Conservation (phyloP, 331 rosid species). For the Telfairia occidentalis region DNA sequence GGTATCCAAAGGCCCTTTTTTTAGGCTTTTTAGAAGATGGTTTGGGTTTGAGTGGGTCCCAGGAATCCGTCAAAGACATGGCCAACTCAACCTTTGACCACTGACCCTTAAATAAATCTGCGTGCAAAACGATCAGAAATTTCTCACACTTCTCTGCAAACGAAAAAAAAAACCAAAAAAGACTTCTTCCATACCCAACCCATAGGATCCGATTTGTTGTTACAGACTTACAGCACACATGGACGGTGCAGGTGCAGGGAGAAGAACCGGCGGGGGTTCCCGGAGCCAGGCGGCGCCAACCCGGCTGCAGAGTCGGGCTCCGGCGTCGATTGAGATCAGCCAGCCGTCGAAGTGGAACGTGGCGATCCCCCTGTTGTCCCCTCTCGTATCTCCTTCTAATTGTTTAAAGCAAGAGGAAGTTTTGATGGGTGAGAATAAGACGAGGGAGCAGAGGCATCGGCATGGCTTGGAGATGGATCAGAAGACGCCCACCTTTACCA, state of each 20-base stretch:
- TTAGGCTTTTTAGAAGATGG: neutral
- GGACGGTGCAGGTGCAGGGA: constrained; percentile 42
- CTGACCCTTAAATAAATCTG: constrained; percentile 2
- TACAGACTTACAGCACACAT: too few species aligned
- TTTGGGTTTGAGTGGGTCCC: neutral
- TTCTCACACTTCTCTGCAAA: too few species aligned
- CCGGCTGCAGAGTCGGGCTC: constrained; percentile 74
- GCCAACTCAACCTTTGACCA: neutral
- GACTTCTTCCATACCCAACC: too few species aligned
- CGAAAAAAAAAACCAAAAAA: too few species aligned
- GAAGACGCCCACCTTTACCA: constrained; percentile 35
- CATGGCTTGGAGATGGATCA: too few species aligned
- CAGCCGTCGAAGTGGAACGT: constrained; percentile 68
- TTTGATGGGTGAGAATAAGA: constrained; percentile 8
- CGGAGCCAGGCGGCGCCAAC: constrained; percentile 31
- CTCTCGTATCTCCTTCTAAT: constrained; percentile 48
- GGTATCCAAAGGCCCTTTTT: neutral
- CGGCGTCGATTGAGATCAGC: constrained; percentile 55
- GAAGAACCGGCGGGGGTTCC: neutral
- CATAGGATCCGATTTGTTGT: too few species aligned
- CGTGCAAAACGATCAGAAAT: neutral
- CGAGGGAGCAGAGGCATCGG: constrained; percentile 5
- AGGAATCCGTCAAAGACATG: neutral
- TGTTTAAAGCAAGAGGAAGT: constrained; percentile 22
- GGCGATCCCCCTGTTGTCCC: constrained; percentile 82